Conservation (phyloP, 2,329 filamentous ascomycete species). For the Gremmenia infestans region DNA sequence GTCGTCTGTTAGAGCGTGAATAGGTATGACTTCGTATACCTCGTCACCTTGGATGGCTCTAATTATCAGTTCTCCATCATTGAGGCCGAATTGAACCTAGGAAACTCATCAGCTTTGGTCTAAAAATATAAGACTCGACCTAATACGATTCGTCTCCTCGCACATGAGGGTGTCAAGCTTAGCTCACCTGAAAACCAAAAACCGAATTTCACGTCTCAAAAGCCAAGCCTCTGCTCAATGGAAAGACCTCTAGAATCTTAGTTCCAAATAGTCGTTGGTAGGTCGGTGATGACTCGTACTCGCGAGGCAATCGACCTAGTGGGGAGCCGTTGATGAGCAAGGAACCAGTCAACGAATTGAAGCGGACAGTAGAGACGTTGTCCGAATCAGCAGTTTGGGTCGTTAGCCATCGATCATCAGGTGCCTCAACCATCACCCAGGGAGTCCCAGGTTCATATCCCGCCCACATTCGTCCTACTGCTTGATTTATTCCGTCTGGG, state of each 20-base stretch:
- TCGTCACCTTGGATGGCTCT: slow-evolving; percentile 3
- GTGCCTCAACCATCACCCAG: slow-evolving; percentile 24
- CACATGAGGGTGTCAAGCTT: not conserved
- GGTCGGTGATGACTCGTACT: slow-evolving; percentile 34
- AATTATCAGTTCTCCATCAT: slow-evolving; percentile 30
- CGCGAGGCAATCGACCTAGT: slow-evolving; percentile 40
- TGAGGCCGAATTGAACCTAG: slow-evolving; percentile 33
- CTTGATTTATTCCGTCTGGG: slow-evolving; percentile 21
- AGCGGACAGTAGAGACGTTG: slow-evolving; percentile 33
- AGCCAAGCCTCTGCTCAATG: slow-evolving; percentile 34
- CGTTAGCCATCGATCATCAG: slow-evolving; percentile 33
- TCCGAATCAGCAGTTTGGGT: slow-evolving; percentile 15
- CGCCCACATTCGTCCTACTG: slow-evolving; percentile 27
- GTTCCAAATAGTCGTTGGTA: slow-evolving; percentile 19
- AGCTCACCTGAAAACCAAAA: slow-evolving; percentile 25
- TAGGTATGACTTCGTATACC: slow-evolving; percentile 16
- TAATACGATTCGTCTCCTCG: slow-evolving; percentile 4
- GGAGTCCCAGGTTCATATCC: slow-evolving; percentile 21
- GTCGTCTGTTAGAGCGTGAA: slow-evolving; percentile 3
- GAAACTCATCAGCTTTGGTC: not conserved
- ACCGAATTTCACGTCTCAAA: slow-evolving; percentile 30
- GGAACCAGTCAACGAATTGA: slow-evolving; percentile 46
- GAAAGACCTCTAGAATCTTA: slow-evolving; percentile 30
- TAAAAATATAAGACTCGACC: not conserved
- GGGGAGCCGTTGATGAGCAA: slow-evolving; percentile 49